These are phyloP conservation scores for Dendrobium chrysotoxum DNA, from an alignment of 106 monocot species.

Conservation along the genomic window DNA sequence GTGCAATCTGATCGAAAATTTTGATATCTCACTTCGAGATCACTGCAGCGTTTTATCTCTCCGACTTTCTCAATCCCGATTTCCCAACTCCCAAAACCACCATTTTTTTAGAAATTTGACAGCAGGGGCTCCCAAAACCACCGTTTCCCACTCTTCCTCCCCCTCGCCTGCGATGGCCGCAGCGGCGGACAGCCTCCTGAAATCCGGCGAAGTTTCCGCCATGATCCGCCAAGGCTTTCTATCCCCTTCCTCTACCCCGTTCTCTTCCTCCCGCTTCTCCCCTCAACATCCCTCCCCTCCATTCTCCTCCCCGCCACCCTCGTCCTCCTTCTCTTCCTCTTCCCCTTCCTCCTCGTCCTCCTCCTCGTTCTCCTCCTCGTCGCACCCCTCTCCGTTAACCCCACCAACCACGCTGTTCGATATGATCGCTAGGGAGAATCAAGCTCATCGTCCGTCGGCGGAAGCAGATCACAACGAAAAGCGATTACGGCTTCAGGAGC, in stretches of 20 bases:
- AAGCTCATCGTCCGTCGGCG: neutral
- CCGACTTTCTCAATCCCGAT: too few species aligned
- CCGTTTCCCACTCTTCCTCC: neutral
- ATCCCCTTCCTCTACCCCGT: neutral
- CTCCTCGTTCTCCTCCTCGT: neutral
- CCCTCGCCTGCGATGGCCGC: neutral
- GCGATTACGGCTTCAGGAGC: slow-evolving; percentile 18
- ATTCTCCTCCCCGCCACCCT: slow-evolving; percentile 7
- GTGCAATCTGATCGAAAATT: too few species aligned
- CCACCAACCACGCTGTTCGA: slow-evolving; percentile 6
- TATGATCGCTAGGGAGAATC: neutral
- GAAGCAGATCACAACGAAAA: neutral
- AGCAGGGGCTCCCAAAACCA: too few species aligned
- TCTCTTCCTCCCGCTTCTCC: slow-evolving; percentile 6
- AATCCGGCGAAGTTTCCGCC: slow-evolving; percentile 36
- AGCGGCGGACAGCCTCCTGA: slow-evolving; percentile 26
- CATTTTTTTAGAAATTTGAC: too few species aligned
- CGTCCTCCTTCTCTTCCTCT: neutral
- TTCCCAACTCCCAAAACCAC: too few species aligned
- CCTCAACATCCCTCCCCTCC: slow-evolving; percentile 6
- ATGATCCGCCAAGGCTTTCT: slow-evolving; percentile 50
- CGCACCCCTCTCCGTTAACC: slow-evolving; percentile 11
- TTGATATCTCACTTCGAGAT: too few species aligned
- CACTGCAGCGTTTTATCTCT: too few species aligned
- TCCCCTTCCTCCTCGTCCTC: slow-evolving; percentile 10